Evolutionary conservation across 768 basidiomycete genomes (phyloP), one percentile per base, ranked within the genome.

Genomic region (Leucosporidium scottii): DNA sequence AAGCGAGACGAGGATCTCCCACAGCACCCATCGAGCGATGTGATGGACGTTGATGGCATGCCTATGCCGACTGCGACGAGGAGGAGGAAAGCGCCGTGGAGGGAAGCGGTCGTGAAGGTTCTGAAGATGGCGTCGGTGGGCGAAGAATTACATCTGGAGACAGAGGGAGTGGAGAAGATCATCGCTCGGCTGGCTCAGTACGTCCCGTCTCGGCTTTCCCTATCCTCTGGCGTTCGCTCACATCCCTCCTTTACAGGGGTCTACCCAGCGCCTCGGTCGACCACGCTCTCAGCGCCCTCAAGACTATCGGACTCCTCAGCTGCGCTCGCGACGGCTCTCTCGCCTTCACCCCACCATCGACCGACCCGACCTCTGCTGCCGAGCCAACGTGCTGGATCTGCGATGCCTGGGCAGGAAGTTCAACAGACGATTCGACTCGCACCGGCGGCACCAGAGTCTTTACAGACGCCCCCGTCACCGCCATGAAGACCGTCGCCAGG

Each of bases 281-380:
- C 1, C 50, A 60, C 20, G 55, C 51, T 1, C 13, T 61, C 34
- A 23, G 44, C 31, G 25, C 59, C 1, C 30, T 65, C 8, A 53
- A 54, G 10, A 60, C 64, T 9, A 39, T 69, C 15, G 68, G 63
- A 4, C 63, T 62, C 10, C 57, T 73, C 61, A 58, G 49, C 21
- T 69, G 68, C 49, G 68, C 68, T 0, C 59, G 59, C 25, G 61
- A 60, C 63, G 64, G 57, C n/a, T 31, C 51, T 25, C 61, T 69
- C 34, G n/a, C 31, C 28, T 67, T 64, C 20, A 4, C 53, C 6
- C 20, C 56, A 0, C n/a, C n/a, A 17, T 15, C 36, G 1, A 27
- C 34, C 53, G 59, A 47, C 28, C 8, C 51, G 1, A 27, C 48
- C 48, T 5, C 31, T 0, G 21, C 55, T 15, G 1, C 47, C 18